Base-by-base conservation (phyloP, 2,329 filamentous ascomycete genomes). In the Talaromyces albobiverticillius region DNA sequence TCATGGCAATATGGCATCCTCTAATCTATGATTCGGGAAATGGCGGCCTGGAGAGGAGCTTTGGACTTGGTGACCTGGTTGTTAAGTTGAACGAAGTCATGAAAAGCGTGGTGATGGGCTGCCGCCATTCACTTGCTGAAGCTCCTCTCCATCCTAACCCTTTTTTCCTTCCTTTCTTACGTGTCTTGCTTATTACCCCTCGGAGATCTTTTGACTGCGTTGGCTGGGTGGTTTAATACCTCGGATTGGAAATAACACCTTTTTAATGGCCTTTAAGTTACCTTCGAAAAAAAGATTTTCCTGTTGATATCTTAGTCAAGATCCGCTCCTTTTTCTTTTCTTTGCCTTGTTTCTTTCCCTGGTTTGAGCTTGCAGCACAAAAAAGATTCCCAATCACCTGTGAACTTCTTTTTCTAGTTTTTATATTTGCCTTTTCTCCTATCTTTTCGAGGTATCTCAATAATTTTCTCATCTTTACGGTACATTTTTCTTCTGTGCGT, bases 201-300 rank as follows among this genome's bases (percentile, higher is more conserved):
- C 50, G 41, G 32, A 52, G 41, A 52, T 52, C 45, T 51, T 55
- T 55, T 56, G 56, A 60, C 55, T 52, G 54, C 56, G 49, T 57
- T 59, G 59, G 56, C 57, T 60, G 56, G 60, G 47, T 47, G 60
- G 57, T 60, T 23, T 46, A 51, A 54, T 61, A 59, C 59, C 56
- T 59, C 60, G 57, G 61, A 60, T 64, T 61, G 61, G 48, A 56
- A 62, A 67, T 66, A 67, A 60, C 63, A 64, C 62, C 59, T 60
- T 67, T 67, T 63, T 67, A 66, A 67, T 67, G 54, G 50, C 59
- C 62, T 62, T 58, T 60, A 59, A 62, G 59, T 60, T 62, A 58
- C 64, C 57, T 57, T 59, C 60, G 60, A 51, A 60, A 59, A 60
- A 20, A 38, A 47, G 38, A 57, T 58, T 60, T 59, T 58, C 60